Percentiles rank a stretch among this genome's conserved stretches.
These are phyloP conservation scores for Blastocystis sp. DNA, from an alignment of 352 stramenopile genomes.

Conservation along the genomic window DNA sequence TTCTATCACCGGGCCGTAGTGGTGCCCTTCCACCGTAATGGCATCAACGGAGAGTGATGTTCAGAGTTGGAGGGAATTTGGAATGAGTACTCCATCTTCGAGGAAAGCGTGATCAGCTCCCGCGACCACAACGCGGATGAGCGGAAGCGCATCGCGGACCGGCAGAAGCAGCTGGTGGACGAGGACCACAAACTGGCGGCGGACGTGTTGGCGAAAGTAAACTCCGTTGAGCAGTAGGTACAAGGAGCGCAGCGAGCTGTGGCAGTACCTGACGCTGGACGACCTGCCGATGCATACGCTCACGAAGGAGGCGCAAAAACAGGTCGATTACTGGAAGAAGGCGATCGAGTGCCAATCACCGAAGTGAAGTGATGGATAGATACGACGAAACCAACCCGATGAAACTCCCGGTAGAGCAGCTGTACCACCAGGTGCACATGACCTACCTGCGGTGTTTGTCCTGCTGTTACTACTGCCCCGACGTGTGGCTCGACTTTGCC, in stretches of 20 bases:
- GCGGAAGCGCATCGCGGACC: background rate
- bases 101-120: slow-evolving; percentile 30
- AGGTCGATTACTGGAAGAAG: slow-evolving; percentile 51
- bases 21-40: slow-evolving; percentile 47
- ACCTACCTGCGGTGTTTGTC: slow-evolving; percentile 53
- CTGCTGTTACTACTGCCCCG: slow-evolving; percentile 43
- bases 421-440: slow-evolving; percentile 62
- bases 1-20: slow-evolving; percentile 56
- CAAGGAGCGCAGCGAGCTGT: slow-evolving; percentile 16
- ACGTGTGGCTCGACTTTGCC: slow-evolving; percentile 52
- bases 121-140: background rate
- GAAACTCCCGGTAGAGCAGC: slow-evolving; percentile 13
- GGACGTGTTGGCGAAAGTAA: background rate
- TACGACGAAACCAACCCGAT: slow-evolving; percentile 58
- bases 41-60: background rate
- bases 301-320: background rate
- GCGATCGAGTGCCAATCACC: background rate
- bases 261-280: slow-evolving; percentile 44
- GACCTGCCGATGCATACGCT: slow-evolving; percentile 32
- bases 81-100: slow-evolving; percentile 58
- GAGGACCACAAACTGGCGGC: slow-evolving; percentile 58
- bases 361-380: background rate
- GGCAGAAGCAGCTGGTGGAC: slow-evolving; percentile 40
- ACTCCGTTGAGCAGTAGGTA: background rate
- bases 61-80: slow-evolving; percentile 36